Evolutionary conservation across 2,329 filamentous ascomycete species (phyloP), one percentile per base, ranked within the genome.

Genomic region (Neonectria ditissima): DNA sequence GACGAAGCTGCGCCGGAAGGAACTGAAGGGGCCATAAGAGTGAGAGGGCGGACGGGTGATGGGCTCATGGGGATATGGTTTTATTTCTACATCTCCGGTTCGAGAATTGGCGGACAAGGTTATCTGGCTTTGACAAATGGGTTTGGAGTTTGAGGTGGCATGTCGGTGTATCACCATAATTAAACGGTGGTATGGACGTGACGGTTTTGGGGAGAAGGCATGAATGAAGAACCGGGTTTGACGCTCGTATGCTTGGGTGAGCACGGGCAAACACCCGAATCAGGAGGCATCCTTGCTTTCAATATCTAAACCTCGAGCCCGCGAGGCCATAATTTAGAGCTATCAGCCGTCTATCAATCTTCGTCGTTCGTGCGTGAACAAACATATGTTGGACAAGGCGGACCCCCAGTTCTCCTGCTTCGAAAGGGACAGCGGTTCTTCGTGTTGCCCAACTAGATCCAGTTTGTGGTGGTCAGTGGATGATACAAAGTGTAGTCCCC

Each of bases 1-100:
- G 2, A 39, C 59, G 4, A 78, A 74, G 66, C 52, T 76, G 41
- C 73, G 66, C 59, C 73, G 77, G 11, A 77, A 73, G 64, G 77
- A 78, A 65, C 58, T 75, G 22, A 57, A 52, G 13, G 71, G 67
- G 0, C 74, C 71, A 7, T 72, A 59, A 59, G 16, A 7, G 43
- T 7, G 16, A 11, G 37, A 30, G 24, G n/a, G 37, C 34, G 41
- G 41, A 24, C 3, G 18, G 10, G 55, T 20, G 24, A 28, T 10
- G 3, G 9, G 5, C 18, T 30, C 13, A 37, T 37, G 14, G 34
- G 14, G 14, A 4, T 37, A 37, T 8, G 34, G 34, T 37, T 37
- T 5, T 37, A 37, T 16, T 32, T 32, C 24, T 32, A n/a, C n/a
- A 30, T 20, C 28, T 50, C 28, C 28, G 9, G 7, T 50, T 20